Base-by-base conservation (phyloP, 1,284 basidiomycete species). In the Ustilago bromivora region DNA sequence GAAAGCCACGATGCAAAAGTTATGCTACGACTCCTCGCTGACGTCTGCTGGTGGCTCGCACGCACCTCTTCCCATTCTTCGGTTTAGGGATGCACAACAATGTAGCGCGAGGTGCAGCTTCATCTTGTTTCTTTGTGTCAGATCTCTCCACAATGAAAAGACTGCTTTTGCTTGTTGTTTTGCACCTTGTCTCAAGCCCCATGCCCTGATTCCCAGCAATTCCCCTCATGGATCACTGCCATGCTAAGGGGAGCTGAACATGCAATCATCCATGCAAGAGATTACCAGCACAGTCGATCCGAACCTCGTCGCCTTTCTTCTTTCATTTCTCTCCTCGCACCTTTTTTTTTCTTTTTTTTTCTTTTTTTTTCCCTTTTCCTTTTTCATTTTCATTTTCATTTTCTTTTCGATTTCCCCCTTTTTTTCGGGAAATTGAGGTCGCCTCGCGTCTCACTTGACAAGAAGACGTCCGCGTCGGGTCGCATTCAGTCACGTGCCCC, bases 401-500 rank as follows among this genome's bases (percentile, higher is more conserved):
- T 32, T 47, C 52, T 60, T 51, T 58, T 28, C 23, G 2, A 28
- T 28, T 28, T 28, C 0, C 23, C 23, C 23, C 28, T 23, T 9
- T 43, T 57, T 57, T 32, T 57, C 43, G 47, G 47, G 31, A 28
- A 52, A 15, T 31, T 31, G 19, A 32, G 15, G 8, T 40, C 55
- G 7, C 19, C 5, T 28, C 34, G 57, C 57, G 28, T 34, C 41
- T 28, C 8, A 2, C 28, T 10, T 4, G 38, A 40, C 10, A 40
- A 10, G 38, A 32, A 19, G 7, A 15, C 3, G 12, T 41, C 41
- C 51, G 58, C 58, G 58, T 61, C 17, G 58, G 36, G 53, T 17
- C 58, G 49, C 36, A 51, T 61, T 40, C 3, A 11, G 38, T 61
- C 51, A 61, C 59, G 59, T 61, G 59, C 36, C 12, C 31, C 28